phyloP scores from a whole-genome alignment of 441 rosid genomes.

The Pelargonium fulgidum region DNA sequence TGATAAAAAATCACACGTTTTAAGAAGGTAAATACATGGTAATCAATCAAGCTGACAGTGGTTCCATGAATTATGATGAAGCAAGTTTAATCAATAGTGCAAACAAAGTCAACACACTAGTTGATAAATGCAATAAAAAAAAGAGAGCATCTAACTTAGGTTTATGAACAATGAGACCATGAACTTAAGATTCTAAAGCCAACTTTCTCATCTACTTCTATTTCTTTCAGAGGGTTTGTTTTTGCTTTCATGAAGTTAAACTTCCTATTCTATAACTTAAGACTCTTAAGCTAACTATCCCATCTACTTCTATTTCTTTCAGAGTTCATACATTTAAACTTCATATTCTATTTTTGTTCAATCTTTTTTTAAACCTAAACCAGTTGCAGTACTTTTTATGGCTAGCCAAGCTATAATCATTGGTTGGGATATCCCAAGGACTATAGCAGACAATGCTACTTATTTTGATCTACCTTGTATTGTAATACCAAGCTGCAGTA shows the following conservation, averaged over 20 bases:
- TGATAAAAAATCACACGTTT: background rate
- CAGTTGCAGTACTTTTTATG: too few relatives aligned
- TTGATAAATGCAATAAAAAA: background rate
- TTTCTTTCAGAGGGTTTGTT: too few relatives aligned
- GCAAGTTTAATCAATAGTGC: too few relatives aligned
- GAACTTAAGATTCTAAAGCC: background rate
- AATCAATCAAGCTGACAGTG: background rate
- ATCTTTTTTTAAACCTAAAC: too few relatives aligned
- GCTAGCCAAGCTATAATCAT: background rate
- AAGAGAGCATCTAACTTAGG: background rate
- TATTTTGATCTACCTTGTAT: background rate
- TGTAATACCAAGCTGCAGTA: background rate
- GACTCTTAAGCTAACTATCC: background rate
- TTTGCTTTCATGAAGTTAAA: too few relatives aligned
- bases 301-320: background rate
- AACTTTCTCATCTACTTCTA: background rate
- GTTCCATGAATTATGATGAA: too few relatives aligned
- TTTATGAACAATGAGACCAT: background rate
- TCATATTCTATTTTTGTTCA: background rate
- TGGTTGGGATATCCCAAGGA: background rate
- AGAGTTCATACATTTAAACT: too few relatives aligned
- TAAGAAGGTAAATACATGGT: background rate
- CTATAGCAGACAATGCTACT: background rate
- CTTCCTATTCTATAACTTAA: too few relatives aligned
- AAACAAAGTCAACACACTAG: background rate